Conservation (phyloP, 2,329 filamentous ascomycete genomes). For the Chaetomium olivaceum region DNA sequence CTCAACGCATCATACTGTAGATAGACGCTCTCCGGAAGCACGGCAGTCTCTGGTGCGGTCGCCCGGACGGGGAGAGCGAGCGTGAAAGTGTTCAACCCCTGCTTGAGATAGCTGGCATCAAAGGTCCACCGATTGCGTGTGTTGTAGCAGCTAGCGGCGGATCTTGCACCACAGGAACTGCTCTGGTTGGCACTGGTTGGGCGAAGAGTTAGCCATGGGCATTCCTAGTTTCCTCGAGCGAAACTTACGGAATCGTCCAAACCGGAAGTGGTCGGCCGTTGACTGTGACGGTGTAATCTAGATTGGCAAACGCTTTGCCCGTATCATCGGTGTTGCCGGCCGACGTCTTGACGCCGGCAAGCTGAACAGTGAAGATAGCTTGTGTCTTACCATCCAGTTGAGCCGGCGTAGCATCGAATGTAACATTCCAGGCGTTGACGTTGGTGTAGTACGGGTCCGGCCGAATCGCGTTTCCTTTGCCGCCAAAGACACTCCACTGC, state of each 20-base stretch:
- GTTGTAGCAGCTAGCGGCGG: conserved; percentile 8
- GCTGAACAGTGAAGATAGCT: background rate
- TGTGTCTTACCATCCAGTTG: background rate
- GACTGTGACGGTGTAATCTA: background rate
- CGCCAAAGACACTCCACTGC: conserved; percentile 9
- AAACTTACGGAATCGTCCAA: conserved; percentile 5
- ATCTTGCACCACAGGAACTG: conserved; percentile 8
- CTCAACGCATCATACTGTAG: conserved; percentile 9
- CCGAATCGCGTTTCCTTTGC: background rate
- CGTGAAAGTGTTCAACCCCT: conserved; percentile 2
- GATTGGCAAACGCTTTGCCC: conserved; percentile 2
- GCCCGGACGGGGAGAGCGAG: background rate
- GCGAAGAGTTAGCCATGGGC: background rate
- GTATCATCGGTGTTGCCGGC: conserved; percentile 2
- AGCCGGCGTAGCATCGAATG: background rate
- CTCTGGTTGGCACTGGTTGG: conserved; percentile 7
- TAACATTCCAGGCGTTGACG: conserved; percentile 4
- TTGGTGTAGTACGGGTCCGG: conserved; percentile 9
- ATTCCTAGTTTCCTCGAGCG: background rate
- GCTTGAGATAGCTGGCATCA: background rate
- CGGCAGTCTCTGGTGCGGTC: conserved; percentile 2
- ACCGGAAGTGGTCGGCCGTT: conserved; percentile 3
- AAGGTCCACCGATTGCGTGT: conserved; percentile 10
- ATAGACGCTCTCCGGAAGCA: conserved; percentile 9
- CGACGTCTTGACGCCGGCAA: conserved; percentile 9